phyloP scores from a whole-genome alignment of 2,329 filamentous ascomycete species.

The Septoria linicola region DNA sequence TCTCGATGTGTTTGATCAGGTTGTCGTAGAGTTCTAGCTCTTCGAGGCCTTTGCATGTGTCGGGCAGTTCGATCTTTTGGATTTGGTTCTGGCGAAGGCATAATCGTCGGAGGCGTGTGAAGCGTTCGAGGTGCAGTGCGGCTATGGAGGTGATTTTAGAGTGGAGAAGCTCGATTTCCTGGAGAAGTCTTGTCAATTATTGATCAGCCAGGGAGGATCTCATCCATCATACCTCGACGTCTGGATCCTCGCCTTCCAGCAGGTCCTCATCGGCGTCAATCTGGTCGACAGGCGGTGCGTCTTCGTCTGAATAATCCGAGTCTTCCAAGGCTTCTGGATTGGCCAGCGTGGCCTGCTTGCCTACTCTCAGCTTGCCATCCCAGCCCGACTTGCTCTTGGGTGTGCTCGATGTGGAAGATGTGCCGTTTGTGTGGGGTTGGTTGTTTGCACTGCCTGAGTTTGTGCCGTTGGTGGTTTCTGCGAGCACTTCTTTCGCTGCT shows the following conservation, averaged over 20 bases:
- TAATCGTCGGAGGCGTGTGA: slow-evolving; percentile 66
- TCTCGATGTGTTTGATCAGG: slow-evolving; percentile 80
- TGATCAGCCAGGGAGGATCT: neutral
- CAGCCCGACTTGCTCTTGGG: slow-evolving; percentile 54
- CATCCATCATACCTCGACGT: slow-evolving; percentile 48
- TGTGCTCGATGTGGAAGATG: slow-evolving; percentile 8
- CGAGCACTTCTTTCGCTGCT: neutral
- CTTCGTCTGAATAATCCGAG: slow-evolving; percentile 76
- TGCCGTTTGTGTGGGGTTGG: slow-evolving; percentile 9
- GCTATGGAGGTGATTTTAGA: slow-evolving; percentile 76
- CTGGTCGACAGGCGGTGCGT: slow-evolving; percentile 66
- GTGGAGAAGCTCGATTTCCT: slow-evolving; percentile 90
- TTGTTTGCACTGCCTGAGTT: neutral
- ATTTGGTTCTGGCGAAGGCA: slow-evolving; percentile 94
- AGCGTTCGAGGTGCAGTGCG: slow-evolving; percentile 77
- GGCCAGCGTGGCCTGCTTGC: slow-evolving; percentile 64
- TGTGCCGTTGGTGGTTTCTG: neutral
- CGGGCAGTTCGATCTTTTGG: slow-evolving; percentile 72
- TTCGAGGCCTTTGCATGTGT: slow-evolving; percentile 60
- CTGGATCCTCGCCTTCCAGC: slow-evolving; percentile 57
- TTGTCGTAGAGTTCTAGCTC: slow-evolving; percentile 98
- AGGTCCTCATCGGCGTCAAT: slow-evolving; percentile 77
- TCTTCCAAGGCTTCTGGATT: slow-evolving; percentile 84
- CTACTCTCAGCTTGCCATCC: slow-evolving; percentile 79
- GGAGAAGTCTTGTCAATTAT: slow-evolving; percentile 26